These are phyloP conservation scores for Coffea canephora DNA, from an alignment of 257 asterid genomes.

Conservation along the genomic window DNA sequence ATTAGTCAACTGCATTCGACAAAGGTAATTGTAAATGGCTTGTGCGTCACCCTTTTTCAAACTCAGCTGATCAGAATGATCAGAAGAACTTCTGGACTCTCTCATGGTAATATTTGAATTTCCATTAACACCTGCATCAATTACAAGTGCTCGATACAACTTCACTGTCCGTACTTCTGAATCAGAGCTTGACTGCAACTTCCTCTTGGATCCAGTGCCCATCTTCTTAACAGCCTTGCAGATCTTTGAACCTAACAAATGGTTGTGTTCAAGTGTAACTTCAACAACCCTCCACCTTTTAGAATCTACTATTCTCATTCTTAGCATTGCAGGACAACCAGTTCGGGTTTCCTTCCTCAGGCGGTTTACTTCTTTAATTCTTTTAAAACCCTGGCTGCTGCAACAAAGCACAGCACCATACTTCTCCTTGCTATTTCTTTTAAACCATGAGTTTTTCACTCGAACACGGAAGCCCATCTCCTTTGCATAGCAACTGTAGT, in stretches of 20 bases:
- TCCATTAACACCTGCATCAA: constrained; percentile 44
- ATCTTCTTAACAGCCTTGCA: constrained; percentile 60
- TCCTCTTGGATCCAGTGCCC: constrained; percentile 53
- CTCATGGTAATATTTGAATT: constrained; percentile 38
- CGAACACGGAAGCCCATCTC: constrained; percentile 76
- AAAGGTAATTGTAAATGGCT: constrained; percentile 62
- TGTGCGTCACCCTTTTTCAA: constrained; percentile 61
- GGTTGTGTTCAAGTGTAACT: constrained; percentile 71
- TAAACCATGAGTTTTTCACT: constrained; percentile 89
- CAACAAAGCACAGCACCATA: constrained; percentile 91
- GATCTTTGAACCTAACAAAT: constrained; percentile 56
- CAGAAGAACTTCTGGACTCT: constrained; percentile 33
- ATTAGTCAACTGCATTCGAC: constrained; percentile 72
- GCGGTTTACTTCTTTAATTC: constrained; percentile 62
- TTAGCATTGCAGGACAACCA: constrained; percentile 79
- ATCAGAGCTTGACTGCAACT: constrained; percentile 44
- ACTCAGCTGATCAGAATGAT: constrained; percentile 40
- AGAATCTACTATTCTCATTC: constrained; percentile 68
- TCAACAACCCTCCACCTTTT: constrained; percentile 80
- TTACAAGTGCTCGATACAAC: constrained; percentile 54
- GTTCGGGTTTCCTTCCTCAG: constrained; percentile 88
- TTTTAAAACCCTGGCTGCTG: constrained; percentile 86
- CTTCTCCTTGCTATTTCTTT: constrained; percentile 86
- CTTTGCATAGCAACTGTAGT: constrained; percentile 67
- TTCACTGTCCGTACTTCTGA: constrained; percentile 62